phyloP scores from a whole-genome alignment of 306 rosid species.

The Cucumis hystrix region DNA sequence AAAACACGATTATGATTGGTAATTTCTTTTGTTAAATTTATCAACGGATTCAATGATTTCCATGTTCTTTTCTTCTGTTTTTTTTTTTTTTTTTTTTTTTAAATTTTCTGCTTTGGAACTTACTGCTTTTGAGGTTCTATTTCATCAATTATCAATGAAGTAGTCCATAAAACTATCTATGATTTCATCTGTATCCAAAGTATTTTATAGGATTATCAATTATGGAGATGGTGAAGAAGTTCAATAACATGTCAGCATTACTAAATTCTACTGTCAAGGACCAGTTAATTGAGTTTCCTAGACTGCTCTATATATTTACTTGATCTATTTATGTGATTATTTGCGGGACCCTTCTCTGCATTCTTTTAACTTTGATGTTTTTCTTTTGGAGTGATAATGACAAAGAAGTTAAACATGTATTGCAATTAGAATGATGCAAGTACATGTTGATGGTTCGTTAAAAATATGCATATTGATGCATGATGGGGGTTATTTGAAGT shows the following conservation, averaged over 20 bases:
- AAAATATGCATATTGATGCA: neutral
- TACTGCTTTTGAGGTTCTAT: neutral
- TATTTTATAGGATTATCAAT: neutral
- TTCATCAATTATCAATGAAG: neutral
- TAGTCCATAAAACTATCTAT: neutral
- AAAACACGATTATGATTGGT: constrained; percentile 96
- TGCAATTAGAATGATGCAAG: neutral
- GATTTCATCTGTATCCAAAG: neutral
- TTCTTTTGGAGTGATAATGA: neutral
- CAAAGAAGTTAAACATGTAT: neutral
- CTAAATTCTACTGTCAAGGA: neutral
- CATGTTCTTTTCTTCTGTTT: too few species aligned
- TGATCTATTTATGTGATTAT: neutral
- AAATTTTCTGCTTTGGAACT: neutral
- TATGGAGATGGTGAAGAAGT: neutral
- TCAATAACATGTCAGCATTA: neutral
- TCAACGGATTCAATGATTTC: neutral
- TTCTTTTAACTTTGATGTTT: neutral
- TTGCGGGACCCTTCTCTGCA: neutral
- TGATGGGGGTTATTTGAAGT: neutral
- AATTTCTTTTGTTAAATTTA: neutral
- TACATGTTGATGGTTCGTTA: neutral
- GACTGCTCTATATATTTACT: neutral
- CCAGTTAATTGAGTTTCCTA: neutral
- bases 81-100: too few species aligned